Evolutionary conservation across 345 rosid species (phyloP).

Genomic region (Fremontodendron californicum): DNA sequence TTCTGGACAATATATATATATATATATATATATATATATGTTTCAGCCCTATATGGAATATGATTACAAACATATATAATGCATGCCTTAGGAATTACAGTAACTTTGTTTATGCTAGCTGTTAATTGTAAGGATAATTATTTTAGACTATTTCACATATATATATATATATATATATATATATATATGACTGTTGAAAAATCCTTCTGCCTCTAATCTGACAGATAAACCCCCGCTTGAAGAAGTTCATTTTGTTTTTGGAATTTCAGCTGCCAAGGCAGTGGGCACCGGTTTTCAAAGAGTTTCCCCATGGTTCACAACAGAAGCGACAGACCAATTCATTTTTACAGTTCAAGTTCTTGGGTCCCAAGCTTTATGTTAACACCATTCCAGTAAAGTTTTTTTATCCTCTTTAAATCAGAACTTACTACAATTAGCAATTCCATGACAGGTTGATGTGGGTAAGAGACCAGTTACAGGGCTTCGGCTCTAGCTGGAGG

Average conservation of each 20-base stretch:
- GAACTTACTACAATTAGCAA: not conserved
- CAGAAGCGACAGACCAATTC: constrained; percentile 59
- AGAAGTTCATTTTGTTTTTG: constrained; percentile 85
- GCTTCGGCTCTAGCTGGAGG: constrained; percentile 88
- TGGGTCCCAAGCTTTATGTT: constrained; percentile 88
- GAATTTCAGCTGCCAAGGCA: constrained; percentile 93
- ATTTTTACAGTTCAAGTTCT: constrained; percentile 75
- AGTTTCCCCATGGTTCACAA: constrained; percentile 89
- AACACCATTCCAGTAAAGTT: constrained; percentile 63
- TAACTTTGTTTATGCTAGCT: not conserved
- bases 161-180: no score
- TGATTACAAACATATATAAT: not conserved
- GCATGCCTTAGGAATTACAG: not conserved
- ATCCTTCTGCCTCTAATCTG: constrained; percentile 13
- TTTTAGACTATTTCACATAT: not conserved
- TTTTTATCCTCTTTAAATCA: not conserved
- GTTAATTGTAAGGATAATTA: not conserved
- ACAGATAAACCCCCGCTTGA: constrained; percentile 86
- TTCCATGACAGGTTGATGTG: constrained; percentile 67
- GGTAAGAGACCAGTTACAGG: constrained; percentile 93
- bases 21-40: no score
- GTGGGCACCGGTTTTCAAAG: constrained; percentile 96
- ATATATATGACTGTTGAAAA: not conserved
- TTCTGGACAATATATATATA: no score
- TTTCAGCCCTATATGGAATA: no score